Evolutionary conservation across 352 stramenopile species (phyloP), one percentile per base, ranked within the genome.

Genomic region (Phytophthora fragariaefolia): DNA sequence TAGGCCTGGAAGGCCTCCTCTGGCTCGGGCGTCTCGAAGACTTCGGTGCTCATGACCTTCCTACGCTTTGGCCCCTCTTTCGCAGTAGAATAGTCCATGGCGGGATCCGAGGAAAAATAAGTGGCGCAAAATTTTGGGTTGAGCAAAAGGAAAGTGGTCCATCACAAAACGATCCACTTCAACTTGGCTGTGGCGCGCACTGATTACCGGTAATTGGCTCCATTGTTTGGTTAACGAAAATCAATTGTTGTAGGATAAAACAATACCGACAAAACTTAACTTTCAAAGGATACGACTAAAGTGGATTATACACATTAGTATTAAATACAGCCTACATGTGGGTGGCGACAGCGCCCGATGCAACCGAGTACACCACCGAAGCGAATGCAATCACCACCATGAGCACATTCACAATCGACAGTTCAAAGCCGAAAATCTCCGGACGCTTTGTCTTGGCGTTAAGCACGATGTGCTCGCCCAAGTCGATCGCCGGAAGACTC

Each of bases 1-100:
- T 90, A 93, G 18, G 82, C 52, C 63, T 85, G 77, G 73, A 91
- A 91, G 13, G 66, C 71, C 55, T 80, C 74, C 51, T 91, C 81
- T 10, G 80, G 71, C 51, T 91, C 81, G 27, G 82, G 85, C 48
- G 85, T 91, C 81, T 93, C 85, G 59, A 88, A 93, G 30, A 93
- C 83, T 51, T 93, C 85, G 30, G 70, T 74, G 66, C 64, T 92
- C 83, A 90, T 92, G 36, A 81, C 59, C 70, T 81, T 81, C 68
- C 73, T 70, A 50, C 73, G 73, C 70, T 81, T 81, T 40, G 57
- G 58, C 36, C 66, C 69, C 49, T 78, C 66, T 69, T 72, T 76
- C 36, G 62, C 57, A 42, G 70, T 74, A 64, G 61, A 73, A 71
- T 76, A 73, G 46, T 81, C 73, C 60, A 76, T 76, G 43, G 42